Conservation (phyloP, 2,329 filamentous ascomycete genomes). For the Colletotrichum magnum region DNA sequence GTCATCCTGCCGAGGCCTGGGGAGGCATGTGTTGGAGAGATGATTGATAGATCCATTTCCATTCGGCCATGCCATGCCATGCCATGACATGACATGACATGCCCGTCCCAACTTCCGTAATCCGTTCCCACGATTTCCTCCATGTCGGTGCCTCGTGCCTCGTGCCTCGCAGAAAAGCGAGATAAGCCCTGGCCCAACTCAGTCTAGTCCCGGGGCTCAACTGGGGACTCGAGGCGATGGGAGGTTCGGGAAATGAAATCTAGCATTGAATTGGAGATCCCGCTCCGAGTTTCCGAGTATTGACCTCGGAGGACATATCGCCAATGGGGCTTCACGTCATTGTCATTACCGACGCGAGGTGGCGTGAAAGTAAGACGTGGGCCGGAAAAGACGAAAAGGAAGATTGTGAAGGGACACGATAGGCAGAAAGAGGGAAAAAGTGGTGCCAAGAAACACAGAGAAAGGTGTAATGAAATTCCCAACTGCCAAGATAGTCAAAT, state of each 20-base stretch:
- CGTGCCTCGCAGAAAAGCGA: conserved; percentile 18
- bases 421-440: too few relatives aligned
- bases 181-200: conserved; percentile 10
- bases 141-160: conserved; percentile 5
- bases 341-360: conserved; percentile 25
- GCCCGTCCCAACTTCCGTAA: too few relatives aligned
- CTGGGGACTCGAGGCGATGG: not conserved
- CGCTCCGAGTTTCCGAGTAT: conserved; percentile 6
- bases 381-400: not conserved
- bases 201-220: conserved; percentile 14
- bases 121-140: not conserved
- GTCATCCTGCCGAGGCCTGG: conserved; percentile 27
- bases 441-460: too few relatives aligned
- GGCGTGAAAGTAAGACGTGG: conserved; percentile 12
- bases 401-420: too few relatives aligned
- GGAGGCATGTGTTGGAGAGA: conserved; percentile 19
- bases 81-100: too few relatives aligned
- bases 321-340: conserved; percentile 30
- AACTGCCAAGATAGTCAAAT: conserved; percentile 5
- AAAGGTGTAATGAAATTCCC: not conserved
- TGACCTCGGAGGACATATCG: conserved; percentile 20
- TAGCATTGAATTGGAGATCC: conserved; percentile 19
- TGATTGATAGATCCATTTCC: not conserved
- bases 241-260: conserved; percentile 23
- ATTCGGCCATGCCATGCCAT: not conserved